Evolutionary conservation across 1,284 basidiomycete genomes (phyloP), one percentile per base, ranked within the genome.

Genomic region (Heterobasidion irregulare): DNA sequence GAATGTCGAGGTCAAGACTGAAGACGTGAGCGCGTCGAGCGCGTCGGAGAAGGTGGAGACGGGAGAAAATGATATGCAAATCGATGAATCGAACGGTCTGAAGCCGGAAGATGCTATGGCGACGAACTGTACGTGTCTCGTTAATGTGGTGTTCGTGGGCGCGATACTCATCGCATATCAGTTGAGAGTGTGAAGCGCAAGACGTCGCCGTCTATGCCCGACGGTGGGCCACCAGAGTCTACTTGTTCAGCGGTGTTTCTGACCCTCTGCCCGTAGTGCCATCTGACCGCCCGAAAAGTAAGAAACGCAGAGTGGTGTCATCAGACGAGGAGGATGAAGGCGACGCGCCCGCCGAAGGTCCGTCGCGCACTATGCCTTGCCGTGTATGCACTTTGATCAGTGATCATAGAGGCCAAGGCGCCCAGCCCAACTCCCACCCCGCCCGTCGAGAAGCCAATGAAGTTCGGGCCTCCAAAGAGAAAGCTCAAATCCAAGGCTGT

Each of bases 281-380:
- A 9, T 18, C 15, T 3, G 50, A 33, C 8, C 8, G 19, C 3
- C n/a, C 34, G 35, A 33, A 50, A 12, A 47, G 19, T 56, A 59
- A 57, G 53, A 55, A 55, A 53, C 52, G 53, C 34, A 59, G 50
- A 33, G 38, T 53, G 43, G 57, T 56, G 15, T 33, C 48, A 35
- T 54, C 59, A 26, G 60, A 62, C 18, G 63, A 63, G 6, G 59
- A 63, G 2, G 65, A 66, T 13, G 66, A 61, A 26, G 65, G 47
- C 1, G 53, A 57, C 0, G 54, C 55, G n/a, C 57, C 57, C 10
- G 57, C 53, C n/a, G 50, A 53, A 18, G 55, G 38, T 26, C 26
- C 26, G 26, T 26, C 4, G 4, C 4, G 26, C 26, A 26, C 26
- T 26, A 26, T 26, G 26, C 26, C 3, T 26, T 26, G 26, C 4